Percentiles rank a stretch among this genome's conserved stretches.
Conservation (phyloP, 176 grass and related monocot species). For the Bromus sterilis region DNA sequence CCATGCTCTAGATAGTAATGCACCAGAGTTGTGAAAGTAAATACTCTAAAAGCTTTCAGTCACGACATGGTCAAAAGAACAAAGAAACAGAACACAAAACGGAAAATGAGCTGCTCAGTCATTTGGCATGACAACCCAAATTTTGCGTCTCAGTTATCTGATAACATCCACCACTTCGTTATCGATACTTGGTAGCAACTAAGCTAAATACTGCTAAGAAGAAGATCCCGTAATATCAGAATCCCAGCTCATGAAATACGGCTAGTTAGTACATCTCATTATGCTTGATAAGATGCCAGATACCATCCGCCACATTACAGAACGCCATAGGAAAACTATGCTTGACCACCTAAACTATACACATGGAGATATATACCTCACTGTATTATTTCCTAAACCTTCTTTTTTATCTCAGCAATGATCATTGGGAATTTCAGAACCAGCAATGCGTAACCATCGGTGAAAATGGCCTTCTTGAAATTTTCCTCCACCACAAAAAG, state of each 20-base stretch:
- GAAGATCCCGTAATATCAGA: neutral
- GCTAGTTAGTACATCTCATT: no score
- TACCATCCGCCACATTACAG: neutral
- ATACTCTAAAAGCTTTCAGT: no score
- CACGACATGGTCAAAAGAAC: no score
- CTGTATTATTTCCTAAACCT: neutral
- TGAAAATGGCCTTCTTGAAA: neutral
- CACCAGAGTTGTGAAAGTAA: no score
- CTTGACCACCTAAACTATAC: neutral
- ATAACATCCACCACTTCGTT: neutral
- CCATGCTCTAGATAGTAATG: no score
- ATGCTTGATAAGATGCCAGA: neutral
- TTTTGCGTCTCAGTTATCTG: neutral
- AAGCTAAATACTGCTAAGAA: neutral
- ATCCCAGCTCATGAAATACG: neutral
- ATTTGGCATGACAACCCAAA: neutral
- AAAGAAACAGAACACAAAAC: no score
- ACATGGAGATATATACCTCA: neutral
- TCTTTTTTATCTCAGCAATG: neutral
- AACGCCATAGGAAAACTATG: neutral
- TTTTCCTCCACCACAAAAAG: neutral
- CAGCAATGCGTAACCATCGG: neutral
- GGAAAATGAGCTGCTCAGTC: no score
- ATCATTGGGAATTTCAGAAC: neutral
- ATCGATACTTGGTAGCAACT: neutral